A percentile compares a stretch with the other conserved stretches of the same genome.
Conservation (phyloP, 1,139 yeast genomes). For the Arxiozyma bovina region DNA sequence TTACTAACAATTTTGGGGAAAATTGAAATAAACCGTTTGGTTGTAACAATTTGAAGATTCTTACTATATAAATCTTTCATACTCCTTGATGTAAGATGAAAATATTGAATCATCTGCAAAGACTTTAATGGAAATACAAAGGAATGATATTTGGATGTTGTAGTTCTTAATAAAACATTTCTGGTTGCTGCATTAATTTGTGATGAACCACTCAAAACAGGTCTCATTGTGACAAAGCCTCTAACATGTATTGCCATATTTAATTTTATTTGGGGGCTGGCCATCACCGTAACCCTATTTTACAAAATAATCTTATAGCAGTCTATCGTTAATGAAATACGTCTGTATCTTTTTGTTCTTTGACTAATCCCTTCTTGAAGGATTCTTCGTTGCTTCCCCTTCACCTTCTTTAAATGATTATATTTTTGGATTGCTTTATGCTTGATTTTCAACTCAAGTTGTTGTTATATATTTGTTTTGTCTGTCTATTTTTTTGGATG, state of each 20-base stretch:
- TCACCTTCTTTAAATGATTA: background rate
- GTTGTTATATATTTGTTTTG: no score
- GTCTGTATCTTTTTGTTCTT: no score
- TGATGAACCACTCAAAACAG: background rate
- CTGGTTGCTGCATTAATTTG: background rate
- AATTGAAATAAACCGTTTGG: conserved; percentile 29
- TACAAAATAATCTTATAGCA: background rate
- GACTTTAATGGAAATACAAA: conserved; percentile 16
- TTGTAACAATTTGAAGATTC: conserved; percentile 7
- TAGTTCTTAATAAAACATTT: background rate
- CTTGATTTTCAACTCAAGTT: no score
- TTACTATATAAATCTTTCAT: conserved; percentile 1
- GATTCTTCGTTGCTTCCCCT: background rate
- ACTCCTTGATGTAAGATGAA: conserved; percentile 8
- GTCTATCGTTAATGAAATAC: no score
- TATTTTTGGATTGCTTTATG: no score
- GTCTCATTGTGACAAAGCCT: background rate
- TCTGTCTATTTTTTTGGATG: no score
- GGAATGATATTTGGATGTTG: conserved; percentile 11
- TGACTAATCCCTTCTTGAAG: background rate
- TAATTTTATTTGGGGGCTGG: background rate
- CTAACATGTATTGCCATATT: background rate
- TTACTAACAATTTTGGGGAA: conserved; percentile 50
- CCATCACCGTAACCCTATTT: background rate
- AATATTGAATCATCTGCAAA: conserved; percentile 14